phyloP scores from a whole-genome alignment of 1,284 basidiomycete species.

The Entoloma clypeatum region DNA sequence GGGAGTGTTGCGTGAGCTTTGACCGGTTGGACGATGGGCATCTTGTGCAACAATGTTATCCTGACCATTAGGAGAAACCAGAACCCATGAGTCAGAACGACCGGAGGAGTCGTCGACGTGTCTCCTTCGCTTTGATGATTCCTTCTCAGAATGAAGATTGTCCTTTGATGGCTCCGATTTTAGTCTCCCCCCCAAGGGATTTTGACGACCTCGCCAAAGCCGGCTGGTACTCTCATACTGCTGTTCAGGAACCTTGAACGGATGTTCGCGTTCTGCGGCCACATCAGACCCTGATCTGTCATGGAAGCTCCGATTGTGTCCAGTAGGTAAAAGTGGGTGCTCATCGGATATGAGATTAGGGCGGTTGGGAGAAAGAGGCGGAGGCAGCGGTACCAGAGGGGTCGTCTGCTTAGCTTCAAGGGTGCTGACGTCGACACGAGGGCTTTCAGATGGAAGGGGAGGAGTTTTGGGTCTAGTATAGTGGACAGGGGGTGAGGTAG shows the following conservation, averaged over 20 bases:
- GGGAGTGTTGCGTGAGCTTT: conserved; percentile 12
- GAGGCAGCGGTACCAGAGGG: conserved; percentile 34
- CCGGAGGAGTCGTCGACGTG: conserved; percentile 23
- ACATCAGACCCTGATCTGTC: conserved; percentile 49
- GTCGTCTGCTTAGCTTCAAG: conserved; percentile 28
- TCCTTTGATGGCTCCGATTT: conserved; percentile 30
- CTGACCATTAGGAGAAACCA: conserved; percentile 38
- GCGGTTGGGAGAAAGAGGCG: conserved; percentile 48
- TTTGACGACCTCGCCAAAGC: conserved; percentile 27
- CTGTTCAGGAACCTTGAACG: conserved; percentile 36
- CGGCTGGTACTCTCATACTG: conserved; percentile 30
- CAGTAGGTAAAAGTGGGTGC: conserved; percentile 28
- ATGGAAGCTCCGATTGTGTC: conserved; percentile 33
- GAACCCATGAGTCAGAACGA: conserved; percentile 39
- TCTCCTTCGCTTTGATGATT: conserved; percentile 22
- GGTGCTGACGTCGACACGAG: conserved; percentile 18
- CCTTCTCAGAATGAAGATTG: conserved; percentile 20
- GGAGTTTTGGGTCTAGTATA: conserved; percentile 24
- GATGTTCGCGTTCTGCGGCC: conserved; percentile 45
- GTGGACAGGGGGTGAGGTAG: conserved; percentile 31
- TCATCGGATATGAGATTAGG: conserved; percentile 40
- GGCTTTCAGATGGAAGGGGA: conserved; percentile 19
- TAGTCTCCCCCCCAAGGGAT: conserved; percentile 22
- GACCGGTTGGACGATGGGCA: conserved; percentile 12
- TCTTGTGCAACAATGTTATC: conserved; percentile 28